A percentile compares a stretch with the other conserved stretches of the same genome.
Conservation (phyloP, 352 stramenopile species). For the Phytophthora cactorum region DNA sequence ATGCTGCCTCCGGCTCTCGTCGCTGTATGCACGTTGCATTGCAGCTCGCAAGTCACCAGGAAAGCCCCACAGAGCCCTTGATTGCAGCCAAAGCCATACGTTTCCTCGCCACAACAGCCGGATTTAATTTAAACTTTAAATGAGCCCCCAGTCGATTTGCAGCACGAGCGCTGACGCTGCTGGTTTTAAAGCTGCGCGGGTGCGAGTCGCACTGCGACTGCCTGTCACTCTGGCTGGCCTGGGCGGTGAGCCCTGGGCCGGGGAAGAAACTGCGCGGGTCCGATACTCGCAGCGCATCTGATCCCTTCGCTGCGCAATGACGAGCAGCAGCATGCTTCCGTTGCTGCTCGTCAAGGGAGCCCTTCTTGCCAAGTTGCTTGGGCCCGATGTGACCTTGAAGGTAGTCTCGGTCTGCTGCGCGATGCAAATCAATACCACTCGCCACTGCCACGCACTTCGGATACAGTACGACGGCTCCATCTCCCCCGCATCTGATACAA, state of each 20-base stretch:
- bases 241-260: background rate
- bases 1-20: conserved; percentile 24
- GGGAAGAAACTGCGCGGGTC: conserved; percentile 18
- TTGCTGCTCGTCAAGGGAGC: background rate
- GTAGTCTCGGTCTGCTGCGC: background rate
- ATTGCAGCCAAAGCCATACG: conserved; percentile 4
- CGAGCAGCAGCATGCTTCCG: too few relatives aligned
- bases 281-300: conserved; percentile 1
- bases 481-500: conserved; percentile 20
- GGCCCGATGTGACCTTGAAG: background rate
- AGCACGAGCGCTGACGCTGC: conserved; percentile 6
- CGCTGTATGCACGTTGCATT: conserved; percentile 9
- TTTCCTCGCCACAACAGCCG: conserved; percentile 15
- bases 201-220: too few relatives aligned
- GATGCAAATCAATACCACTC: conserved; percentile 20
- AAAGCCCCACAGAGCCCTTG: conserved; percentile 5
- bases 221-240: background rate
- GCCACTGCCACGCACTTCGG: conserved; percentile 29
- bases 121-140: conserved; percentile 8
- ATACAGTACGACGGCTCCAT: conserved; percentile 21
- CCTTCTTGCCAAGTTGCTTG: background rate
- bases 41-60: conserved; percentile 6
- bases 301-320: background rate
- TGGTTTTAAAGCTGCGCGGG: background rate
- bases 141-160: conserved; percentile 23